A percentile compares a stretch with the other conserved stretches of the same genome.
phyloP scores from a whole-genome alignment of 169 alveolate species.

The Eimeria zaria region DNA sequence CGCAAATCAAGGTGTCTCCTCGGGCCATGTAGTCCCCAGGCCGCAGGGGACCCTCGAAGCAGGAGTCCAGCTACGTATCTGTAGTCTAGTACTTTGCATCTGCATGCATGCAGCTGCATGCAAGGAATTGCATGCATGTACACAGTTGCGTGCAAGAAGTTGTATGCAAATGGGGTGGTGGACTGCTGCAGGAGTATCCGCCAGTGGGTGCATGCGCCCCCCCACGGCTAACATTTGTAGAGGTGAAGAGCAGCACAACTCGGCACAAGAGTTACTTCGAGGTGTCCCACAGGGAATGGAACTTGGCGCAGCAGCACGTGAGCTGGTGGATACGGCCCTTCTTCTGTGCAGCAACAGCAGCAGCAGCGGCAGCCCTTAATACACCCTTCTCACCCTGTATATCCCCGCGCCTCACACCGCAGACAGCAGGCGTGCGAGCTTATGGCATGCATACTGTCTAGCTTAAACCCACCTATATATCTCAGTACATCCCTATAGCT shows the following conservation, averaged over 20 bases:
- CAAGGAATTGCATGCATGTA: background rate
- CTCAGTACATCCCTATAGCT: too few species aligned
- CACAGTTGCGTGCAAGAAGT: background rate
- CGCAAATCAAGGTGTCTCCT: background rate
- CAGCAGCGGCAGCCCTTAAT: background rate
- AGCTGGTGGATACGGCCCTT: background rate
- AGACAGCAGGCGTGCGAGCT: background rate
- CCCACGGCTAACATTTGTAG: constrained; percentile 72
- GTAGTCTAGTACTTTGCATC: background rate
- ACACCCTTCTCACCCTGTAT: too few species aligned
- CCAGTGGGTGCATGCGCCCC: constrained; percentile 34
- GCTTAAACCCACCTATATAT: background rate
- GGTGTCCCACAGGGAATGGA: constrained; percentile 84
- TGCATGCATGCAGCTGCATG: background rate
- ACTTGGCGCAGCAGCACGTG: constrained; percentile 81
- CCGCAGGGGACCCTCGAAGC: too few species aligned
- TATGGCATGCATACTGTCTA: background rate
- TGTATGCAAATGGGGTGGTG: background rate
- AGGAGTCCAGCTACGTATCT: background rate
- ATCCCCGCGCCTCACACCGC: too few species aligned
- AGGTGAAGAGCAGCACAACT: constrained; percentile 77
- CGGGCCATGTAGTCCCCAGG: background rate
- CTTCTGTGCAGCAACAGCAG: background rate
- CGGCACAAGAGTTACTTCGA: constrained; percentile 66
- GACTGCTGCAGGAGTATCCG: constrained; percentile 48